Evolutionary conservation across 345 rosid genomes (phyloP), one percentile per base, ranked within the genome.

Genomic region (Rhizophora mangle): DNA sequence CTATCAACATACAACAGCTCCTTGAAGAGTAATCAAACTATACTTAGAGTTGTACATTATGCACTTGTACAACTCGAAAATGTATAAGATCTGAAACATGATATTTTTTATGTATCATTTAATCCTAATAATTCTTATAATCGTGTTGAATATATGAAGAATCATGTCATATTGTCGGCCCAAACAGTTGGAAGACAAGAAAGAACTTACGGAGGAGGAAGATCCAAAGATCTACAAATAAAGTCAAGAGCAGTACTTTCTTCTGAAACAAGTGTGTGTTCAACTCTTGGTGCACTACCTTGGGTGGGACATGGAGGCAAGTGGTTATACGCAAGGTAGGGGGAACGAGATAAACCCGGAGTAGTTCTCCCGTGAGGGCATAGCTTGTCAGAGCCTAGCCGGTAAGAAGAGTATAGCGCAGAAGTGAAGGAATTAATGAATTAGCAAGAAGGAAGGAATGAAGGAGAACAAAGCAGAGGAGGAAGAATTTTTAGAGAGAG

Each of bases 11-110:
- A 30, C 3, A 30, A 24, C 24, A 24, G 24, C 24, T 24, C 24
- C 24, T 24, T 24, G 24, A 24, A 24, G 24, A 24, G 24, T 24
- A 24, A 24, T 24, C 24, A 24, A 24, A 24, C 24, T 24, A 24
- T 24, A 24, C 24, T 24, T 24, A 24, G 24, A 24, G 24, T 24
- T 24, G 24, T 24, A 24, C 24, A 24, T 24, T 24, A 24, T 24
- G 24, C 24, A 24, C 24, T 24, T 24, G 87, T n/a, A 93, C 88
- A 71, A 94, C 94, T 81, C 98, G 97, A 77, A 93, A 93, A 34
- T 79, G 84, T 21, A 93, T 91, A 69, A 93, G 78, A 84, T 93
- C 97, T 88, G 95, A 87, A 85, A 89, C 78, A 86, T 81, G 82
- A 79, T 72, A 80, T 13, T 75, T 79, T 60, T 74, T 66, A 68